phyloP scores from a whole-genome alignment of 768 basidiomycete genomes.

The Suillus hirtellus region DNA sequence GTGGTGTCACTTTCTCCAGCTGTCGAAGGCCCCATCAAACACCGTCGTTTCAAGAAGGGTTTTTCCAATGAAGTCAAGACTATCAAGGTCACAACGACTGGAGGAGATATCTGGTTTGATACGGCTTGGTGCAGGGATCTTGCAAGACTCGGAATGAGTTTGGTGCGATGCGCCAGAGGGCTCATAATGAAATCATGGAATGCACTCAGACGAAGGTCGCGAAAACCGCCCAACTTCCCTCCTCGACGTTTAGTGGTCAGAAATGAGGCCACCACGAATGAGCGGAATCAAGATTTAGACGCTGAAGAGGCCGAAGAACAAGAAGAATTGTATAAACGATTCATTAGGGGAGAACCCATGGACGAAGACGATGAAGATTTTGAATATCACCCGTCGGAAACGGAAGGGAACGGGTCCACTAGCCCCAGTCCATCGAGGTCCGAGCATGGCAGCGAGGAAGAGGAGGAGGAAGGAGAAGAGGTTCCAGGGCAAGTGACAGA shows the following conservation, averaged over 20 bases:
- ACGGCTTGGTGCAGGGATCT: slow-evolving; percentile 43
- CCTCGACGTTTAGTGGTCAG: not conserved
- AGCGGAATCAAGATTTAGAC: slow-evolving; percentile 7
- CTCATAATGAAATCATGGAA: slow-evolving; percentile 19
- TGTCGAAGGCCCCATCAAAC: slow-evolving; percentile 27
- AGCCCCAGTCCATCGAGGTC: slow-evolving; percentile 27
- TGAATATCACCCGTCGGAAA: slow-evolving; percentile 17
- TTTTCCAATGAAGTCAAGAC: slow-evolving; percentile 53
- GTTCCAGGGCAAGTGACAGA: slow-evolving; percentile 24
- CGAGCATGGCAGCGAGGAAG: slow-evolving; percentile 36
- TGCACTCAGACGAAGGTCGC: slow-evolving; percentile 20
- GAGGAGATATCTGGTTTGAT: slow-evolving; percentile 42
- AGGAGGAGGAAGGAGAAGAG: slow-evolving; percentile 28
- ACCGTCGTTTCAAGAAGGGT: slow-evolving; percentile 33
- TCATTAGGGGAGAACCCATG: slow-evolving; percentile 58
- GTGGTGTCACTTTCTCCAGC: slow-evolving; percentile 38
- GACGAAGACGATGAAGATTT: slow-evolving; percentile 47
- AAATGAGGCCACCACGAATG: slow-evolving; percentile 10
- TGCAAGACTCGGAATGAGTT: slow-evolving; percentile 32
- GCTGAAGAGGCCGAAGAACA: slow-evolving; percentile 35
- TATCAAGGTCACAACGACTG: slow-evolving; percentile 36
- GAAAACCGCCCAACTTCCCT: slow-evolving; percentile 9
- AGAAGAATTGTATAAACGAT: slow-evolving; percentile 50
- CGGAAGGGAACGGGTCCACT: slow-evolving; percentile 18
- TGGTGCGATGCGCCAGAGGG: slow-evolving; percentile 29